Evolutionary conservation across 352 stramenopile species (phyloP).

Genomic region (Globisporangium polare): DNA sequence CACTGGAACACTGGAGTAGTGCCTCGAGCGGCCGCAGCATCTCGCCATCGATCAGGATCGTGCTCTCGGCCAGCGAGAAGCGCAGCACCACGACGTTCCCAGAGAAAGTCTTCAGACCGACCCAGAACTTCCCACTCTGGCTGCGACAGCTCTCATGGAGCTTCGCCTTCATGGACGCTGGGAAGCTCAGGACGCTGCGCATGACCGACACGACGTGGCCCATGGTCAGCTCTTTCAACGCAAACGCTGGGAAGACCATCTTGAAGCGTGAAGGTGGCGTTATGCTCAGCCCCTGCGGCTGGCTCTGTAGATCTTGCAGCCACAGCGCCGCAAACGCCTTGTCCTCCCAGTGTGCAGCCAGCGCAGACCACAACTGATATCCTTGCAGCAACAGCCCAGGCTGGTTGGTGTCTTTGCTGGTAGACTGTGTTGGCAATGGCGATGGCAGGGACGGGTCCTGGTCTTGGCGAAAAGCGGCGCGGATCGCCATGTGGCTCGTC

Average conservation of each 20-base stretch:
- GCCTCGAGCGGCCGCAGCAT: conserved; percentile 33
- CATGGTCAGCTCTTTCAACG: conserved; percentile 14
- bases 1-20: conserved; percentile 45
- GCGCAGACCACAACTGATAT: conserved; percentile 35
- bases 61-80: conserved; percentile 13
- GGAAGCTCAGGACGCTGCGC: conserved; percentile 22
- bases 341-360: conserved; percentile 28
- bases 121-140: conserved; percentile 47
- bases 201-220: conserved; percentile 35
- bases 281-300: conserved; percentile 1
- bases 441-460: conserved; percentile 23
- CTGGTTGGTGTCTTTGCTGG: not conserved
- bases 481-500: conserved; percentile 31
- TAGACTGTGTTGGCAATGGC: not conserved
- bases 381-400: conserved; percentile 18
- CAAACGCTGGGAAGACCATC: conserved; percentile 18
- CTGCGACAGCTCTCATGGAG: conserved; percentile 35
- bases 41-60: conserved; percentile 19
- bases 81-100: conserved; percentile 48
- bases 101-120: conserved; percentile 35
- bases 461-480: conserved; percentile 34
- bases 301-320: conserved; percentile 7
- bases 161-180: conserved; percentile 13
- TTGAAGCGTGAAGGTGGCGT: conserved; percentile 13
- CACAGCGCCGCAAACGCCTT: conserved; percentile 28